Evolutionary conservation across 2,329 filamentous ascomycete species (phyloP), one percentile per base, ranked within the genome.

Genomic region (Colletotrichum filicis): DNA sequence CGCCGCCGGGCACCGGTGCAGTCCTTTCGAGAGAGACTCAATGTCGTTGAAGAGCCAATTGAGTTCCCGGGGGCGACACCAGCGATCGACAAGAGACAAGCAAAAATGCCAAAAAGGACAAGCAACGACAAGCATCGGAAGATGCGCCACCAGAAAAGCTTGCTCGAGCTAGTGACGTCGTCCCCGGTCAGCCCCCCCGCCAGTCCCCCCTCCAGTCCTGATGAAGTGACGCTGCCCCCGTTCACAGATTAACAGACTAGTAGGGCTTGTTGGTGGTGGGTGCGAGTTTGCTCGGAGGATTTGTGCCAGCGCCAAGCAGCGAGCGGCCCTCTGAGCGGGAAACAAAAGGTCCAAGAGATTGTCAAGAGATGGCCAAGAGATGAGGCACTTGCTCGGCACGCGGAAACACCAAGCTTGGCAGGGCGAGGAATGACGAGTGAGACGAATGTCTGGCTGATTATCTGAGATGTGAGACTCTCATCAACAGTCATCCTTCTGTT

Each of bases 321-420:
- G 37, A 42, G 37, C 37, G 14, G 14, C 11, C 11, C 49, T 46
- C n/a, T n/a, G 35, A 16, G 19, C 49, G 55, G 52, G 37, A 42
- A 42, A 35, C 9, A 35, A 35, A 35, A 49, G n/a, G 42, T 49
- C 42, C 42, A 49, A 49, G 42, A 49, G 42, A n/a, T 49, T n/a
- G 42, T 49, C 56, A 70, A 64, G 70, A 66, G 62, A 72, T 67
- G 68, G 68, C 71, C 71, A 73, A 73, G 71, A 73, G 71, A 71
- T 71, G 60, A 71, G 60, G 66, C 59, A 58, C 59, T 53, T 71
- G 58, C 69, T 69, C 66, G 66, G 70, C 66, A 32, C 42, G 60
- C 37, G 65, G 26, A n/a, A 28, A 30, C 22, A n/a, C 19, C 26
- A n/a, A 46, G 30, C 70, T 73, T 73, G 66, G 66, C 70, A 60